These are phyloP conservation scores for Plasmodium knowlesi DNA, from an alignment of 169 alveolate genomes.

Conservation along the genomic window DNA sequence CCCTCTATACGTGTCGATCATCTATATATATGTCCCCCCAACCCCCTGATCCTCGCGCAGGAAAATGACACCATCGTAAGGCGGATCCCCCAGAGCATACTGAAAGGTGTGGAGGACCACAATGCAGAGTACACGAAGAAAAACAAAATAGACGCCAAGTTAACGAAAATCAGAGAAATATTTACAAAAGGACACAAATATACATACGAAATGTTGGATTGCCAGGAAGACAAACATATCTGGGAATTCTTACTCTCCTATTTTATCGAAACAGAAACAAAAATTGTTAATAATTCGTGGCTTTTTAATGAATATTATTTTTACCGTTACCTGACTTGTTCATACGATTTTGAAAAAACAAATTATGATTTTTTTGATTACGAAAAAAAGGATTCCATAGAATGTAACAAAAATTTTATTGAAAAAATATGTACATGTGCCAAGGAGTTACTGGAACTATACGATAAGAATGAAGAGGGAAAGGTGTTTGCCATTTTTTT, in stretches of 20 bases:
- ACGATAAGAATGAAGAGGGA: constrained; percentile 7
- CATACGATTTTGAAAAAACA: constrained; percentile 64
- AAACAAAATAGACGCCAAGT: constrained; percentile 7
- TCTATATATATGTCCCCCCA: neutral
- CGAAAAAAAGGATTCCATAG: constrained; percentile 56
- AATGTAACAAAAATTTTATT: constrained; percentile 6
- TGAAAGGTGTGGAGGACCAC: constrained; percentile 41
- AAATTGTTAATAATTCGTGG: constrained; percentile 20
- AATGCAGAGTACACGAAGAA: constrained; percentile 27
- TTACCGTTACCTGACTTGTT: constrained; percentile 47
- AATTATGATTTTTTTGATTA: constrained; percentile 49
- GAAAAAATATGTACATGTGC: constrained; percentile 67
- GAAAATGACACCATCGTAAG: constrained; percentile 68
- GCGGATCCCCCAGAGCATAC: constrained; percentile 35
- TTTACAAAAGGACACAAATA: constrained; percentile 24
- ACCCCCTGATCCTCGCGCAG: neutral
- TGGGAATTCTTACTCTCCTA: constrained; percentile 37
- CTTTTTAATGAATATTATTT: constrained; percentile 68
- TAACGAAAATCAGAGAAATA: constrained; percentile 29
- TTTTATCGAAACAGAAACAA: constrained; percentile 9
- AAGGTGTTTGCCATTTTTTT: constrained; percentile 44
- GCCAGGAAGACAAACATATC: constrained; percentile 10
- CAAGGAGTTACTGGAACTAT: constrained; percentile 19
- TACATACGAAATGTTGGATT: constrained; percentile 59
- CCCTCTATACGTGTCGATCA: neutral